Conservation (phyloP, 129 eudicot species). For the Oenanthe sinensis region DNA sequence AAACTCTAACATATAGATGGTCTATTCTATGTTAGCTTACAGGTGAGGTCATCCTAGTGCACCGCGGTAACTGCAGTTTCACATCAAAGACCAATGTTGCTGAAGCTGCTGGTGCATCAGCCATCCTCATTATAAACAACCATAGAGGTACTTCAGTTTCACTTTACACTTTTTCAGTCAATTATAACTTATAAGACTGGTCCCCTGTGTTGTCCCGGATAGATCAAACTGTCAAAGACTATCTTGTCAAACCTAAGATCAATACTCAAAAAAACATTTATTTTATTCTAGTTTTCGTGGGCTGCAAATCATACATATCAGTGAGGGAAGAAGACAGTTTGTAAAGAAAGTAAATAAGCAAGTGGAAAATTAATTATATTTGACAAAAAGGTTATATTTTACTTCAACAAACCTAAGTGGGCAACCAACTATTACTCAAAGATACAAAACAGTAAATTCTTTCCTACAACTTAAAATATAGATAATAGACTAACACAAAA, state of each 20-base stretch:
- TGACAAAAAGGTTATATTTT: too few species aligned
- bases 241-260: not conserved
- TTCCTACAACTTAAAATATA: not conserved
- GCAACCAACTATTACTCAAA: not conserved
- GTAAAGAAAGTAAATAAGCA: not conserved
- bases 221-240: not conserved
- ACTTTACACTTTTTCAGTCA: not conserved
- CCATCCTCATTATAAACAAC: conserved; percentile 70
- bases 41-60: conserved; percentile 88
- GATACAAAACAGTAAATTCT: not conserved
- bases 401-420: not conserved
- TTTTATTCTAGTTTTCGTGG: not conserved
- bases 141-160: conserved; percentile 41
- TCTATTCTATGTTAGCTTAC: conserved; percentile 54
- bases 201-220: not conserved
- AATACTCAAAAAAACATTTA: not conserved
- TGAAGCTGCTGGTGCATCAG: conserved; percentile 96
- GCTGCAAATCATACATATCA: not conserved
- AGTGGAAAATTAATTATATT: not conserved
- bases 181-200: not conserved
- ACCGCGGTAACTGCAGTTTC: conserved; percentile 97
- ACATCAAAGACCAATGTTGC: conserved; percentile 81
- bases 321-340: too few species aligned
- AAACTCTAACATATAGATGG: conserved; percentile 23
- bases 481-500: not conserved